phyloP scores from a whole-genome alignment of 1,139 yeast species.

The Debaryomyces sp. region DNA sequence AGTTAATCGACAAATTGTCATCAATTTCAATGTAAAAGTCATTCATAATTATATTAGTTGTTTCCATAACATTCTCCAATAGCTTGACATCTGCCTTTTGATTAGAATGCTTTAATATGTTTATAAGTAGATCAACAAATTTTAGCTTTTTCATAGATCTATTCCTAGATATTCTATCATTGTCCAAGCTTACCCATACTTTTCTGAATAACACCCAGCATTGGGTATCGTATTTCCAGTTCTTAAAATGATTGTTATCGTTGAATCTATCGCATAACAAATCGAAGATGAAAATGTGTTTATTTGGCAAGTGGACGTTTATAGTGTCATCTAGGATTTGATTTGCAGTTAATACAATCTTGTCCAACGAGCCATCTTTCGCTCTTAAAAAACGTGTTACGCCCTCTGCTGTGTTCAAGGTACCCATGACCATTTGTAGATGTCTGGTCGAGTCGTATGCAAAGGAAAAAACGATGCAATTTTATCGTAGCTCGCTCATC shows the following conservation, averaged over 20 bases:
- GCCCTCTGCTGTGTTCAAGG: conserved; percentile 53
- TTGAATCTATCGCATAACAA: conserved; percentile 67
- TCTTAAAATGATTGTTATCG: conserved; percentile 40
- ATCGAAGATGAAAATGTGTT: conserved; percentile 61
- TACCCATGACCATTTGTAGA: conserved; percentile 17
- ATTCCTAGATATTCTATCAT: conserved; percentile 22
- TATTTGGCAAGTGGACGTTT: conserved; percentile 61
- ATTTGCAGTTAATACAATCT: conserved; percentile 46
- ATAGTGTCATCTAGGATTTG: conserved; percentile 41
- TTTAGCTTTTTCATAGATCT: conserved; percentile 39
- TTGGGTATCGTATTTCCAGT: conserved; percentile 42
- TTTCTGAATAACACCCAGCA: conserved; percentile 52
- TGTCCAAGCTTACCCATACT: conserved; percentile 37
- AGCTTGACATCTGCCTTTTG: neutral
- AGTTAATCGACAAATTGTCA: conserved; percentile 26
- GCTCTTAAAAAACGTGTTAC: conserved; percentile 68
- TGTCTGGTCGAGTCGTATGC: neutral
- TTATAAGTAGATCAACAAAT: conserved; percentile 20
- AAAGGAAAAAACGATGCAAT: neutral
- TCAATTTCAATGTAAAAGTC: conserved; percentile 38
- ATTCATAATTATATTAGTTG: conserved; percentile 15
- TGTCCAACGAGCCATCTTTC: conserved; percentile 46
- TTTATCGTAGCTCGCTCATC: neutral
- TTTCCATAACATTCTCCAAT: neutral
- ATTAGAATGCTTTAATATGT: conserved; percentile 12